Evolutionary conservation across 202 grass and related monocot genomes (phyloP), one percentile per base, ranked within the genome.

Genomic region (Bolboschoenoplectus hybrid): DNA sequence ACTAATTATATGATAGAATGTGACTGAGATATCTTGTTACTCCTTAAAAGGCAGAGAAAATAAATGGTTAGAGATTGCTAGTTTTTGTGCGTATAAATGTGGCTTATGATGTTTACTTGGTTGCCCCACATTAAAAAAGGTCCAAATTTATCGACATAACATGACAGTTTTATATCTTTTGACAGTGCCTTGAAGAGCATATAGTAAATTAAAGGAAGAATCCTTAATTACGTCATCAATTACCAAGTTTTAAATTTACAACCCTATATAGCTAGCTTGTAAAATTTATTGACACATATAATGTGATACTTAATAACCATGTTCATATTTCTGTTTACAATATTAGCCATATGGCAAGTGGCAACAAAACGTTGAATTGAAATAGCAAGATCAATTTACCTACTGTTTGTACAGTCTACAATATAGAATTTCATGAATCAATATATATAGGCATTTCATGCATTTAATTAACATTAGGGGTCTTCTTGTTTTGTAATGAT

Each of bases 161-260:
- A n/a, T 39, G 63, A 82, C 62, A 67, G 13, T 82, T 82, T 78
- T 56, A 56, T n/a, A 51, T 56, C 34, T 17, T 57, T 82, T 67
- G 43, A 32, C 60, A 51, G 81, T 38, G 81, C 81, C 52, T 60
- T 80, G 3, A 40, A 43, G 75, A 60, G 6, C 7, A 58, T 0
- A 41, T 2, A 56, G 49, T 56, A 26, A 76, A 32, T 26, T 66
- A 68, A 63, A 69, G 14, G n/a, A 20, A 67, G 35, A 53, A 56
- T 79, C 74, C 50, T 1, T 16, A 12, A 7, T 26, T 62, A n/a
- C 13, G 14, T 82, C 57, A 66, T 34, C 47, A 75, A 14, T 53
- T 36, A 65, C 40, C 0, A 82, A 63, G 11, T 65, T 65, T 64
- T 63, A 82, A 34, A 82, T 14, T 13, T 8, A 82, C 38, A 67